These are phyloP conservation scores for Cubamyces lactineus DNA, from an alignment of 768 basidiomycete species.

Conservation along the genomic window DNA sequence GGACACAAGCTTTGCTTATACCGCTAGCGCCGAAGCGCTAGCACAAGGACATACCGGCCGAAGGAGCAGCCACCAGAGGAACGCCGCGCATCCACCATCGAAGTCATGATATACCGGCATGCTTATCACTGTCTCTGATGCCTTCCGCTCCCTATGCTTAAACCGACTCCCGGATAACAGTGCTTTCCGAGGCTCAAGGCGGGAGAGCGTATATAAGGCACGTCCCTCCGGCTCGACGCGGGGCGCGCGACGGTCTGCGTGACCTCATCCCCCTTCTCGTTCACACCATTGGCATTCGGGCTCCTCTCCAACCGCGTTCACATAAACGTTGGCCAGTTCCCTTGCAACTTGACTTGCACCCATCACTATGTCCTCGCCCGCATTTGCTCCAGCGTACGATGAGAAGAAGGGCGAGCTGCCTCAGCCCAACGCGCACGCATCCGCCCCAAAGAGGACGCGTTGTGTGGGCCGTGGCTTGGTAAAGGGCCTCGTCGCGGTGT, in stretches of 20 bases:
- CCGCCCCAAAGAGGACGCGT: constrained; percentile 2
- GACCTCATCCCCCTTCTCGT: constrained; percentile 12
- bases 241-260: neutral
- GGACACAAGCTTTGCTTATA: too few species aligned
- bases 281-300: constrained; percentile 6
- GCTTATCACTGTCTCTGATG: neutral
- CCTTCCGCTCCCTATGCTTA: neutral
- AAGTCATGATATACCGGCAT: neutral
- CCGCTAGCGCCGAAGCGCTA: neutral
- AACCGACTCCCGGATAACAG: constrained; percentile 9
- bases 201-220: neutral
- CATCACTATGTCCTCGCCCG: constrained; percentile 22
- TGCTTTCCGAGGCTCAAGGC: neutral
- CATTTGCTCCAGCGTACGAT: constrained; percentile 4
- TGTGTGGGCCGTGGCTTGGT: constrained; percentile 12
- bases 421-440: constrained; percentile 10
- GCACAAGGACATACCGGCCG: constrained; percentile 2
- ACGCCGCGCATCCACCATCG: neutral
- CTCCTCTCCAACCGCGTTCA: neutral
- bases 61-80: neutral
- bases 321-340: neutral
- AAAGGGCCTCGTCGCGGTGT: constrained; percentile 15
- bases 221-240: neutral
- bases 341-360: neutral
- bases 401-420: constrained; percentile 11